Percentiles rank a stretch among this genome's conserved stretches.
Evolutionary conservation across 768 basidiomycete species (phyloP).

Genomic region (Lactarius trivialis): DNA sequence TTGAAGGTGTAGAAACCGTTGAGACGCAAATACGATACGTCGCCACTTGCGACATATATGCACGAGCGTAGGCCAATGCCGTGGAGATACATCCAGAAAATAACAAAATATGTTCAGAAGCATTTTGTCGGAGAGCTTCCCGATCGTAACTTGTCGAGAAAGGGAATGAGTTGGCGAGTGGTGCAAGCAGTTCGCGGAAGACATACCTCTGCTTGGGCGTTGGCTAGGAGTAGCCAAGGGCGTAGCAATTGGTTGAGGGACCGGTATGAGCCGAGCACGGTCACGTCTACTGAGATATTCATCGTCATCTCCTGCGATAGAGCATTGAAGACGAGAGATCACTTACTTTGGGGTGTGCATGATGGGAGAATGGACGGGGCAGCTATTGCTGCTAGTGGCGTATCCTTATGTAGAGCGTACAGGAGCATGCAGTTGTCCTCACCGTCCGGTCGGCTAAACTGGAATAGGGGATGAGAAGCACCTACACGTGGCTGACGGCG

Average conservation of each 20-base stretch:
- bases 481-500: no score
- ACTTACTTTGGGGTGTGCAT: background rate
- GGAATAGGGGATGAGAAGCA: no score
- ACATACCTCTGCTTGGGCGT: no score
- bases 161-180: no score
- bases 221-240: background rate
- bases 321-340: background rate
- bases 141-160: background rate
- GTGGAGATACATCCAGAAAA: background rate
- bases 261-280: background rate
- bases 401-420: background rate
- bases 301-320: background rate
- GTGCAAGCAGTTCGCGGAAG: no score
- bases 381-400: background rate
- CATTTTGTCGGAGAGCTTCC: background rate
- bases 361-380: background rate
- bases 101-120: background rate
- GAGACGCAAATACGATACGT: no score
- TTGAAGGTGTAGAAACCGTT: no score
- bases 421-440: no score
- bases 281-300: background rate
- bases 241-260: no score
- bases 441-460: no score
- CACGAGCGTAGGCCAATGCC: background rate
- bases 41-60: no score